A percentile compares a stretch with the other conserved stretches of the same genome.
phyloP scores from a whole-genome alignment of 2,329 filamentous ascomycete genomes.

The Arthrobotrys conoides region DNA sequence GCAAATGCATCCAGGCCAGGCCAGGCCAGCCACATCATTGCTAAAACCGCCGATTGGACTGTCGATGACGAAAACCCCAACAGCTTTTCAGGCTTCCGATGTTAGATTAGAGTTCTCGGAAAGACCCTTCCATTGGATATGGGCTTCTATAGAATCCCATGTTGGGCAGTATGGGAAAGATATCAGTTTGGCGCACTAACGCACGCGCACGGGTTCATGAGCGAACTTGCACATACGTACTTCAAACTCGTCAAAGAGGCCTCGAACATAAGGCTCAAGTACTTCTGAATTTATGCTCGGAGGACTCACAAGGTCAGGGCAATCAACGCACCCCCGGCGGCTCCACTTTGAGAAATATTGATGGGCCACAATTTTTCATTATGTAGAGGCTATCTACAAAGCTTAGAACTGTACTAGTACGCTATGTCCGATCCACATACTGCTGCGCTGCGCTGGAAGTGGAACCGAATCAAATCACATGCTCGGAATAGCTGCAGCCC shows the following conservation, averaged over 20 bases:
- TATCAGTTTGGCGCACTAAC: not conserved
- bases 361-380: no score
- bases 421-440: no score
- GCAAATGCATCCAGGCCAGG: constrained; percentile 5
- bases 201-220: not conserved
- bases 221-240: not conserved
- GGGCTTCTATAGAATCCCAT: constrained; percentile 39
- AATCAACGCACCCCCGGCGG: no score
- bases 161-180: constrained; percentile 19
- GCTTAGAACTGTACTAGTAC: no score
- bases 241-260: not conserved
- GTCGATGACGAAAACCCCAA: not conserved
- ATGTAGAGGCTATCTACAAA: no score
- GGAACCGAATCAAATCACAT: not conserved
- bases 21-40: not conserved
- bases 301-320: no score
- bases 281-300: no score
- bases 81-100: not conserved
- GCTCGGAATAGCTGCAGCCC: not conserved
- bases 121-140: constrained; percentile 1
- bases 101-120: constrained; percentile 47
- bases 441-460: no score
- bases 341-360: no score
- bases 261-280: no score
- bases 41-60: constrained; percentile 26